Evolutionary conservation across 2,329 filamentous ascomycete genomes (phyloP).

Genomic region (Knoxdaviesia proteae): DNA sequence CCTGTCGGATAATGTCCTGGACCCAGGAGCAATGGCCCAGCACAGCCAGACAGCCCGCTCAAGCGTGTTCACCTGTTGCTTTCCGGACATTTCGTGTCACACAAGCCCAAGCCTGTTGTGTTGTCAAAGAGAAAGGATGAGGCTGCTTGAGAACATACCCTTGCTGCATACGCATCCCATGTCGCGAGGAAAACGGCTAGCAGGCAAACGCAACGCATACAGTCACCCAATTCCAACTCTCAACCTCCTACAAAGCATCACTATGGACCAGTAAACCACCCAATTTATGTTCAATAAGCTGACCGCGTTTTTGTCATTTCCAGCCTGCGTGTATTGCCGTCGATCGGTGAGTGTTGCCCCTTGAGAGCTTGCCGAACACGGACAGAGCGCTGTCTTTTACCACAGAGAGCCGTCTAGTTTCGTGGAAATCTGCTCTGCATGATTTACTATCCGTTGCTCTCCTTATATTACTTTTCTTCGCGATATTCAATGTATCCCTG

Average conservation of each 20-base stretch:
- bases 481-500: conserved; percentile 3
- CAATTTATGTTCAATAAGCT: background rate
- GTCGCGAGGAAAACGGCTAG: background rate
- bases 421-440: too few relatives aligned
- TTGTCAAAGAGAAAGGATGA: background rate
- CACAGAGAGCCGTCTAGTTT: too few relatives aligned
- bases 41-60: too few relatives aligned
- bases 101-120: background rate
- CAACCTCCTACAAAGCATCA: background rate
- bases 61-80: too few relatives aligned
- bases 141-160: background rate
- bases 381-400: too few relatives aligned
- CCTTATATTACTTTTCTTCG: background rate
- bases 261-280: background rate
- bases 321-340: conserved; percentile 76
- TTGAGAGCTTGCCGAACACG: conserved; percentile 7
- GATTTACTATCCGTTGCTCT: too few relatives aligned
- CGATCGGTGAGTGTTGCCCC: conserved; percentile 54
- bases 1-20: too few relatives aligned
- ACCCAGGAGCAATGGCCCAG: too few relatives aligned
- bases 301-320: conserved; percentile 10
- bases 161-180: background rate
- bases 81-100: too few relatives aligned
- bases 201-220: background rate
- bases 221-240: background rate